Percentiles rank a stretch among this genome's conserved stretches.
Conservation (phyloP, 768 basidiomycete species). For the Tricholoma sp. region DNA sequence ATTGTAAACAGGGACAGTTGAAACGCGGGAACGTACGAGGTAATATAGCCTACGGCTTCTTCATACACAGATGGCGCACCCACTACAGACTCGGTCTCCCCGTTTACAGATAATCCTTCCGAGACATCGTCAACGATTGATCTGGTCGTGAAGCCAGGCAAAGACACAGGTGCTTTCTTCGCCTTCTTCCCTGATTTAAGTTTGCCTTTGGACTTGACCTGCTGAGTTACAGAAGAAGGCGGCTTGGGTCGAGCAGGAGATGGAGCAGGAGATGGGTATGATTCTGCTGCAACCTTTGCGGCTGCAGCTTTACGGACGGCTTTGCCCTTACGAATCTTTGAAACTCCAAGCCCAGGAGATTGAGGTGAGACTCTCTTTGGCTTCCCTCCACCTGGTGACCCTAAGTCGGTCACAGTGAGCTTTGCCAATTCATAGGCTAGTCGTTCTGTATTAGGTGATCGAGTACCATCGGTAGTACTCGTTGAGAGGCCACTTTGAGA, state of each 20-base stretch:
- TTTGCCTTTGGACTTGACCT: slow-evolving; percentile 9
- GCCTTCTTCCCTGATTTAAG: slow-evolving; percentile 11
- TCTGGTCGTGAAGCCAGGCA: slow-evolving; percentile 28
- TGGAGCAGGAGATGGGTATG: slow-evolving; percentile 8
- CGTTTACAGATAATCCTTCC: slow-evolving; percentile 35
- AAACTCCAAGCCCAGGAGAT: neutral
- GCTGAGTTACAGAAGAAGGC: slow-evolving; percentile 7
- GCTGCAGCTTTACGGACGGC: slow-evolving; percentile 5
- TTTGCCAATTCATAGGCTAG: slow-evolving; percentile 9
- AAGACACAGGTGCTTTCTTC: slow-evolving; percentile 8
- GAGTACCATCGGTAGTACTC: slow-evolving; percentile 2
- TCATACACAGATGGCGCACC: slow-evolving; percentile 40
- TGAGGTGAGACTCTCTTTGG: neutral
- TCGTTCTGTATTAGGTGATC: slow-evolving; percentile 5
- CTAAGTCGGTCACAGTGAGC: slow-evolving; percentile 3
- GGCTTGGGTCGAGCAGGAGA: slow-evolving; percentile 5
- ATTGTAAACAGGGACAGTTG: neutral
- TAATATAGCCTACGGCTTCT: slow-evolving; percentile 56
- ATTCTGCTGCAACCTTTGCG: neutral
- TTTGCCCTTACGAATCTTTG: slow-evolving; percentile 9
- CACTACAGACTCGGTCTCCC: slow-evolving; percentile 22
- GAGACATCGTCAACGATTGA: slow-evolving; percentile 50
- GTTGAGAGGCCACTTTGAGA: slow-evolving; percentile 8
- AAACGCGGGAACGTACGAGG: slow-evolving; percentile 43
- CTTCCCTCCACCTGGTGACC: neutral